These are phyloP conservation scores for Poa annua DNA, from an alignment of 176 grass and related monocot genomes.

Conservation along the genomic window DNA sequence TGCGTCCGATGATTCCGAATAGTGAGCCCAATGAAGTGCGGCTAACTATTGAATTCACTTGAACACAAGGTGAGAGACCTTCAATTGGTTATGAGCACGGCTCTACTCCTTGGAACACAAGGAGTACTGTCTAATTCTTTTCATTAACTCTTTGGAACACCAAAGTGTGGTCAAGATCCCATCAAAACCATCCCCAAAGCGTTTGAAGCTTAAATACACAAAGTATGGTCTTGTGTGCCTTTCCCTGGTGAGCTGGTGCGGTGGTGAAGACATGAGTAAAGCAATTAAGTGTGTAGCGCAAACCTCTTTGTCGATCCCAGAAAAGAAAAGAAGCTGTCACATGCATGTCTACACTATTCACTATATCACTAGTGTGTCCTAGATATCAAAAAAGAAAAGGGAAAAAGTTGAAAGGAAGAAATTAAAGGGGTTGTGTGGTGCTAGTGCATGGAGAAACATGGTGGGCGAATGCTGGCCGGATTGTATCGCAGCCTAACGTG, in stretches of 20 bases:
- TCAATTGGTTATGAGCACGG: too few relatives aligned
- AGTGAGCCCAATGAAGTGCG: too few relatives aligned
- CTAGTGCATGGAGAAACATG: not conserved
- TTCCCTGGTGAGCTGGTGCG: conserved; percentile 8
- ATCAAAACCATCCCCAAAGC: conserved; percentile 2
- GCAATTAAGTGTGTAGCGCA: conserved; percentile 13
- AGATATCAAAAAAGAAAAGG: not conserved
- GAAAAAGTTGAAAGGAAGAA: not conserved
- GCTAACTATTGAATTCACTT: too few relatives aligned
- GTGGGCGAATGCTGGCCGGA: not conserved
- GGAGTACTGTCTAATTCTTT: too few relatives aligned
- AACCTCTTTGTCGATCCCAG: not conserved
- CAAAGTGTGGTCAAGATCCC: conserved; percentile 47
- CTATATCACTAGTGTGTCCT: not conserved
- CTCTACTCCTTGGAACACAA: too few relatives aligned
- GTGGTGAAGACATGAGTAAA: conserved; percentile 31
- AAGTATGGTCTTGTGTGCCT: conserved; percentile 16
- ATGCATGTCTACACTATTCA: conserved; percentile 8
- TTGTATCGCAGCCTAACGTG: too few relatives aligned
- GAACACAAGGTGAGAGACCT: too few relatives aligned
- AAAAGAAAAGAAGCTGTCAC: conserved; percentile 29
- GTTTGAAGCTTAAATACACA: conserved; percentile 33
- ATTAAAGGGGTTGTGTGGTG: not conserved
- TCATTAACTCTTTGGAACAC: not conserved
- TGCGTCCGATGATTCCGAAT: too few relatives aligned